These are phyloP conservation scores for Starmerella bombi DNA, from an alignment of 805 yeast genomes.

Conservation along the genomic window DNA sequence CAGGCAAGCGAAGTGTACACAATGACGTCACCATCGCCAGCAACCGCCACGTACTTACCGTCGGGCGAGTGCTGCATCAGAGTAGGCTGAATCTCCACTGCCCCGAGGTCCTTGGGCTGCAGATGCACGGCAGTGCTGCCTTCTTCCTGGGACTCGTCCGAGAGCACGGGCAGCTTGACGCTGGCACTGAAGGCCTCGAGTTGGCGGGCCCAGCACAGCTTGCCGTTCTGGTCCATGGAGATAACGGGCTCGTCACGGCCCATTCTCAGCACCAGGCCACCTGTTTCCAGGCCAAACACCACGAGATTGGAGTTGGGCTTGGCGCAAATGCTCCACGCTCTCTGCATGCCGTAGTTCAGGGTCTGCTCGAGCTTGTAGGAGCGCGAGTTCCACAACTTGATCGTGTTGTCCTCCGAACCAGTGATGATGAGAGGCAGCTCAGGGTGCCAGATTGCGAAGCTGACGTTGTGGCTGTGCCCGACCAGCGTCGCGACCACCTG, in stretches of 20 bases:
- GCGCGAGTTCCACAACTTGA: constrained; percentile 88
- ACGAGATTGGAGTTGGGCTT: constrained; percentile 62
- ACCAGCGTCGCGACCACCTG: constrained; percentile 86
- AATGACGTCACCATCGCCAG: constrained; percentile 96
- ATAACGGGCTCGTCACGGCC: constrained; percentile 92
- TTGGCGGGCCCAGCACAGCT: constrained; percentile 80
- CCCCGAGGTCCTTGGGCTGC: constrained; percentile 82
- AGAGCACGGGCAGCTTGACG: constrained; percentile 28
- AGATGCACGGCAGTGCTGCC: constrained; percentile 36
- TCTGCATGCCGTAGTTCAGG: constrained; percentile 77
- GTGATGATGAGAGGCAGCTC: constrained; percentile 87
- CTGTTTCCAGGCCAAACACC: constrained; percentile 91
- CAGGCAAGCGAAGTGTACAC: constrained; percentile 94
- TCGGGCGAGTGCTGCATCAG: constrained; percentile 85
- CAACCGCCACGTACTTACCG: constrained; percentile 91
- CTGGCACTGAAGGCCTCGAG: constrained; percentile 78
- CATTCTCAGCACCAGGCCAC: constrained; percentile 71
- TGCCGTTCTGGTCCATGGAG: constrained; percentile 88
- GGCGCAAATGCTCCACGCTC: constrained; percentile 89
- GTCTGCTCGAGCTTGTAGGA: constrained; percentile 91
- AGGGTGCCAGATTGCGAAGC: constrained; percentile 97
- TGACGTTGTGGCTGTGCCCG: constrained; percentile 88
- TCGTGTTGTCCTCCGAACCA: constrained; percentile 92
- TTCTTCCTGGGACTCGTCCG: constrained; percentile 16
- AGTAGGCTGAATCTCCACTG: constrained; percentile 85